A percentile compares a stretch with the other conserved stretches of the same genome.
phyloP scores from a whole-genome alignment of 108 stramenopile genomes.

The Mayamaea pseudoterrestris region DNA sequence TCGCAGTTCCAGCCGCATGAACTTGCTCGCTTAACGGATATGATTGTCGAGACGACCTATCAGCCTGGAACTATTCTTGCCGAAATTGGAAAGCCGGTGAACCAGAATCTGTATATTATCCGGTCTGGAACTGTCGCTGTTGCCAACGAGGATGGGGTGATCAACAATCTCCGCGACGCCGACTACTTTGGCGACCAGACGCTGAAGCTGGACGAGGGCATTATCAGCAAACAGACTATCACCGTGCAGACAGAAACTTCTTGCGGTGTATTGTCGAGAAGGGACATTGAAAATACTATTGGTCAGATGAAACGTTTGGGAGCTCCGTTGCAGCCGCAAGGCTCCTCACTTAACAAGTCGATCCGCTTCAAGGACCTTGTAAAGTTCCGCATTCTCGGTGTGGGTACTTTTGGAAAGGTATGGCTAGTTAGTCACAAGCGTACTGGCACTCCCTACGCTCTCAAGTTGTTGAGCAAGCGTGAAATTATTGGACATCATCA shows the following conservation, averaged over 20 bases:
- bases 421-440: constrained; percentile 93
- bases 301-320: constrained; percentile 59
- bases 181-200: constrained; percentile 75
- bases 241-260: constrained; percentile 56
- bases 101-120: constrained; percentile 72
- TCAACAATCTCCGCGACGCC: constrained; percentile 56
- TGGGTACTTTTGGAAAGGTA: constrained; percentile 97
- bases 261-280: constrained; percentile 57
- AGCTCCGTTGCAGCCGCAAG: constrained; percentile 27
- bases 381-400: constrained; percentile 89
- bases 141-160: constrained; percentile 58
- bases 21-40: constrained; percentile 65
- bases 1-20: constrained; percentile 75
- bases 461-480: constrained; percentile 86
- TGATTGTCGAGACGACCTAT: constrained; percentile 49
- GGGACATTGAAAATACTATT: constrained; percentile 62
- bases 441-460: constrained; percentile 66
- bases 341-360: constrained; percentile 34
- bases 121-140: constrained; percentile 52
- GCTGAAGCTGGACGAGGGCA: constrained; percentile 43
- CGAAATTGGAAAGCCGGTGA: constrained; percentile 59
- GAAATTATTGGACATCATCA: constrained; percentile 98
- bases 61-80: constrained; percentile 55
- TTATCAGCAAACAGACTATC: constrained; percentile 44
- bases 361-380: constrained; percentile 63